Evolutionary conservation across 345 rosid species (phyloP).

Genomic region (Gossypium raimondii): DNA sequence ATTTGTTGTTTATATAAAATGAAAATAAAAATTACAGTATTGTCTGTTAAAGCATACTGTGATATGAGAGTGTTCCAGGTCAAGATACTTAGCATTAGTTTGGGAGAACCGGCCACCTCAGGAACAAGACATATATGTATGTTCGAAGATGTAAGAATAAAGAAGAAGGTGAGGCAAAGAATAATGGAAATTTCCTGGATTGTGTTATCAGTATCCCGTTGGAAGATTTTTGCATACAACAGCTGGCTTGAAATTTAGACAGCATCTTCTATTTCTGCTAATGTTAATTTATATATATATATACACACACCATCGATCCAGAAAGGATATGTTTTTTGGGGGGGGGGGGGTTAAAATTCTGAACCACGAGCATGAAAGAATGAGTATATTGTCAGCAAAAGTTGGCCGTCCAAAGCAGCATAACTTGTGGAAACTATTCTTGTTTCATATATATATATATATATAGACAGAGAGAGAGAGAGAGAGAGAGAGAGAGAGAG

Average conservation of each 20-base stretch:
- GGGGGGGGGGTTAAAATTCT: not conserved
- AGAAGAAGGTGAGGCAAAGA: conserved; percentile 21
- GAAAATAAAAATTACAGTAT: not conserved
- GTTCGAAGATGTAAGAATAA: conserved; percentile 16
- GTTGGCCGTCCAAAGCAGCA: not conserved
- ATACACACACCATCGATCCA: not conserved
- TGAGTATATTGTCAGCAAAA: not conserved
- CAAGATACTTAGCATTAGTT: not conserved
- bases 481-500: too few species aligned
- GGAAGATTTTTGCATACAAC: not conserved
- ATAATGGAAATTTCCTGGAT: conserved; percentile 13
- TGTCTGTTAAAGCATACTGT: not conserved
- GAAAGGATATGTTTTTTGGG: not conserved
- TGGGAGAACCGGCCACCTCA: not conserved
- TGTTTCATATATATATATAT: not conserved
- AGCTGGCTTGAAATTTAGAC: conserved; percentile 5
- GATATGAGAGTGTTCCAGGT: not conserved
- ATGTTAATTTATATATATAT: not conserved
- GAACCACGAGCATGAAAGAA: not conserved
- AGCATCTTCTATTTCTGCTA: not conserved
- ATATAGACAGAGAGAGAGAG: too few species aligned
- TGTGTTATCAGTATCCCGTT: conserved; percentile 16
- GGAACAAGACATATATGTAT: not conserved
- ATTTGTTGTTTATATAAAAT: not conserved
- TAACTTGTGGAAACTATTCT: not conserved